Evolutionary conservation across 2,329 filamentous ascomycete genomes (phyloP), one percentile per base, ranked within the genome.

Genomic region (Aspergillaceae sp.): DNA sequence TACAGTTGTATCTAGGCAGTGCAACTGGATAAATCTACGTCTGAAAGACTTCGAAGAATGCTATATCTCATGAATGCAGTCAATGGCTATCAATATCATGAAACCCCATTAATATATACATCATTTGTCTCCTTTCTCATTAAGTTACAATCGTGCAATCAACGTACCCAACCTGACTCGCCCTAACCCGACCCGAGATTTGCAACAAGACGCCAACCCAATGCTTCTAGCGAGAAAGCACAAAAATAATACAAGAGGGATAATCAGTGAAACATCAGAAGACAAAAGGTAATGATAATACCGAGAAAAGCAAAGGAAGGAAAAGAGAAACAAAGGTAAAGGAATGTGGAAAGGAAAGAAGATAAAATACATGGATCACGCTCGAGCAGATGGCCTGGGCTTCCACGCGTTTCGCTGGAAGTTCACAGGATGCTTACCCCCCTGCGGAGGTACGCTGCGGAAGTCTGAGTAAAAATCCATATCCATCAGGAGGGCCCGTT

Each of bases 401-500:
- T 64, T 67, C 58, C 58, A 65, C n/a, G 52, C 43, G 44, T 61
- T 52, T 33, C 62, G 63, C n/a, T 59, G 59, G 8, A 65, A 47
- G 11, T 56, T 55, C 11, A 65, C 54, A 48, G 55, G 52, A 54
- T 60, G 56, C 54, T 57, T 67, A 57, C 55, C 63, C 53, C 54
- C 54, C 43, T 54, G 51, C 5, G 58, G 51, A 4, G 58, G 51
- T 11, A 53, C 46, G 29, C 49, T 51, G 30, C 55, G 56, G 45
- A 65, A 65, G 29, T 63, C 58, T 5, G 55, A 56, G 35, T 66
- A 66, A 1, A 69, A 62, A 10, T 65, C 62, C 30, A 72, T 56
- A 44, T 73, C 70, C 66, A 73, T 69, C 6, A 74, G 55, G 29
- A 74, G 57, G 8, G 70, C 69, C 35, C 64, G 60, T 47, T 74